Evolutionary conservation across 768 basidiomycete genomes (phyloP).

Genomic region (Trametes elegans): DNA sequence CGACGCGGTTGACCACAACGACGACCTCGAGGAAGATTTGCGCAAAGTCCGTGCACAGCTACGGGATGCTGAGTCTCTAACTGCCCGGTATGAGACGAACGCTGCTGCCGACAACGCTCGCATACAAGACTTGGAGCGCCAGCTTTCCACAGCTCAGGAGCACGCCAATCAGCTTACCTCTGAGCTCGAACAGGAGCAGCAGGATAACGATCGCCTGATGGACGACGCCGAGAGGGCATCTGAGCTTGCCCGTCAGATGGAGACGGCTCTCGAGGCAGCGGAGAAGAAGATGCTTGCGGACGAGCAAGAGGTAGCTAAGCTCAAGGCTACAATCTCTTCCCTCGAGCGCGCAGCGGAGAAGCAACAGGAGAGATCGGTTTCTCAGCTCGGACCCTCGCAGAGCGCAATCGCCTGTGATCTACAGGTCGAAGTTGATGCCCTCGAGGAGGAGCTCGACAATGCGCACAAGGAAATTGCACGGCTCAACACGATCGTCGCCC

Average conservation of each 20-base stretch:
- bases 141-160: conserved; percentile 47
- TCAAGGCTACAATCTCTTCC: conserved; percentile 49
- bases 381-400: conserved; percentile 28
- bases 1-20: conserved; percentile 22
- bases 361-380: conserved; percentile 27
- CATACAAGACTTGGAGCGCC: conserved; percentile 54
- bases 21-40: conserved; percentile 31
- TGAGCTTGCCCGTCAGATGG: conserved; percentile 64
- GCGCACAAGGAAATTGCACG: conserved; percentile 76
- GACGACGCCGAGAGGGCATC: conserved; percentile 50
- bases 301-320: conserved; percentile 48
- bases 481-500: conserved; percentile 61
- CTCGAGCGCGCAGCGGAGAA: conserved; percentile 53
- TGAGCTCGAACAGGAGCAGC: conserved; percentile 46
- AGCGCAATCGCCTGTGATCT: conserved; percentile 39
- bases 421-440: conserved; percentile 51
- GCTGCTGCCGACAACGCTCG: conserved; percentile 49
- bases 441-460: conserved; percentile 75
- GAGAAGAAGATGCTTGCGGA: conserved; percentile 70
- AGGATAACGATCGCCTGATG: conserved; percentile 51
- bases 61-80: conserved; percentile 45
- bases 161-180: conserved; percentile 42
- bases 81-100: conserved; percentile 61
- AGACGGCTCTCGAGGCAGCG: conserved; percentile 71
- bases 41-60: conserved; percentile 40